Evolutionary conservation across 306 rosid genomes (phyloP).

Genomic region (Vigna radiata): DNA sequence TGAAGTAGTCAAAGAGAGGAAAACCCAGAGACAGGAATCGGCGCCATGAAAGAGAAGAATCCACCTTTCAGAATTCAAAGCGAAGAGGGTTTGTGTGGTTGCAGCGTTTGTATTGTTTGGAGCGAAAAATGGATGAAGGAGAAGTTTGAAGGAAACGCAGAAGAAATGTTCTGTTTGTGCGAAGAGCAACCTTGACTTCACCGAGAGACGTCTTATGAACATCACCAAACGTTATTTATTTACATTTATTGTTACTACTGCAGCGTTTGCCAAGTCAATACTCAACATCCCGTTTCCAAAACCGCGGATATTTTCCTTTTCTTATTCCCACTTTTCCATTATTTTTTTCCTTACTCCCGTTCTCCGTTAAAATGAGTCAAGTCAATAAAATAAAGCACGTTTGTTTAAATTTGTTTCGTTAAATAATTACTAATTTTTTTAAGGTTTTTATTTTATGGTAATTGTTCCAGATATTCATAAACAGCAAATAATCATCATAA

Average conservation of each 20-base stretch:
- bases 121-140: not conserved
- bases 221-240: slow-evolving; percentile 3
- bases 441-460: no score
- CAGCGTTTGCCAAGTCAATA: slow-evolving; percentile 26
- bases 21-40: not conserved
- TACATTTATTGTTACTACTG: not conserved
- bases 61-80: not conserved
- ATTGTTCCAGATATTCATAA: no score
- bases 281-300: slow-evolving; percentile 20
- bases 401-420: no score
- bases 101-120: not conserved
- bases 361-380: not conserved
- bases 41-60: not conserved
- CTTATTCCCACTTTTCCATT: not conserved
- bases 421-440: no score
- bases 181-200: slow-evolving; percentile 40
- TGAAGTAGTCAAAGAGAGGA: not conserved
- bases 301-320: not conserved
- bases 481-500: no score
- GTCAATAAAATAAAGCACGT: not conserved
- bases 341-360: not conserved
- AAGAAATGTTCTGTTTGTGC: not conserved
- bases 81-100: slow-evolving; percentile 1
- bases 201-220: not conserved
- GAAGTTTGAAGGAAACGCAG: not conserved